Base-by-base conservation (phyloP, 495 filamentous ascomycete species). In the Neurospora hispaniola region DNA sequence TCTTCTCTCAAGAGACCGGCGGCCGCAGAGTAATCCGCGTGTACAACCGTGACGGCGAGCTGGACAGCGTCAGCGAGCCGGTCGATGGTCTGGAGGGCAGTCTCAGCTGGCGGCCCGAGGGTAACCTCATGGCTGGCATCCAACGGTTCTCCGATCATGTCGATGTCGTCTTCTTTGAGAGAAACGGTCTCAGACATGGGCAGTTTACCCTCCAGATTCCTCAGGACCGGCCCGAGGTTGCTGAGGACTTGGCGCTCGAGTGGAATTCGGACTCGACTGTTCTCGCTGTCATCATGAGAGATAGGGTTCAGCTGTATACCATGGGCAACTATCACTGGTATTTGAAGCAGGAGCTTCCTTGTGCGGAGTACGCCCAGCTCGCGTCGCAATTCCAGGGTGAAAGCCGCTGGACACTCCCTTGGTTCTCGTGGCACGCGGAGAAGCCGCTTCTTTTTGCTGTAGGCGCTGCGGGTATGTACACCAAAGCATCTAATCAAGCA, bases 261-360 rank as follows among this genome's bases (percentile, higher is more conserved):
- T 99, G 96, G 96, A 98, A 97, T 74, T 82, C 89, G 18, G 95
- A 98, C 77, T 98, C 96, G 0, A 93, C 91, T 5, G 93, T 97
- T 16, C 86, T 99, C 31, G 96, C 96, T 4, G 90, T 98, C 11
- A 86, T 86, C 27, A 88, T 94, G 77, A 82, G 84, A 54, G 89
- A 97, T 74, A 86, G 90, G 48, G 83, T 95, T 18, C 96, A 99
- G 76, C 83, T 98, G n/a, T 99, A 96, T 94, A 96, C 93, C 3
- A 96, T 91, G 85, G 92, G 94, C 10, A 99, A 99, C 79, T 99
- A 99, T 77, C 92, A 99, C 77, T 98, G 94, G 86, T 98, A 98
- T 78, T 83, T 98, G n/a, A 99, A 98, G 81, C 95, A 97, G 82
- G 96, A 99, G 78, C 84, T 94, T 16, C 81, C 81, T 5, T 81